Percentiles rank a stretch among this genome's conserved stretches.
phyloP scores from a whole-genome alignment of 2,329 filamentous ascomycete species.

The Capronia americana region DNA sequence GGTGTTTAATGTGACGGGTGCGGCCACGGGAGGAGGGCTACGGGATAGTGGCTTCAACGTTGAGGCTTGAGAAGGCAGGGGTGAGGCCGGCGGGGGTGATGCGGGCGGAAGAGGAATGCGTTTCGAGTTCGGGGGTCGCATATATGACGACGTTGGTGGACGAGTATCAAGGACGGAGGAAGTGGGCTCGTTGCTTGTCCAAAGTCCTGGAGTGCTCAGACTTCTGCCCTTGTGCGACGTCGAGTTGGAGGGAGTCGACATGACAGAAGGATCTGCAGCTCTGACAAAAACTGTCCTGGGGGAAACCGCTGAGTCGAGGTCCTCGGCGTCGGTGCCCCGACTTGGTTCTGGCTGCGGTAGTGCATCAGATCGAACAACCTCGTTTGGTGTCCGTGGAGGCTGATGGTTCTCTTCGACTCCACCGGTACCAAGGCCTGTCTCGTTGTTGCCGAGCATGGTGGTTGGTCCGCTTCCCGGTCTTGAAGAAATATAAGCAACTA shows the following conservation, averaged over 20 bases:
- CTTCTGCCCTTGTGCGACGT: constrained; percentile 17
- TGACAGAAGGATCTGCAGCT: constrained; percentile 18
- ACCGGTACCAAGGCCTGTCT: constrained; percentile 7
- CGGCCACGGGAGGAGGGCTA: constrained; percentile 29
- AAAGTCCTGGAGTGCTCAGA: constrained; percentile 25
- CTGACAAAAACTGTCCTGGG: constrained; percentile 33
- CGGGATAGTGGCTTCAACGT: constrained; percentile 33
- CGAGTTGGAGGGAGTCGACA: constrained; percentile 27
- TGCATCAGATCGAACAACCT: background rate
- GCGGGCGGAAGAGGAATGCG: constrained; percentile 31
- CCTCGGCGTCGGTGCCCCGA: background rate
- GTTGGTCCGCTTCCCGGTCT: constrained; percentile 23
- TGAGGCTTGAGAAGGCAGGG: constrained; percentile 39
- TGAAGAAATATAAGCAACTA: constrained; percentile 64
- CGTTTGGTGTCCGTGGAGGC: background rate
- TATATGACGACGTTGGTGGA: constrained; percentile 19
- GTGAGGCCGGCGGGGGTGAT: constrained; percentile 25
- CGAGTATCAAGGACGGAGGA: constrained; percentile 9
- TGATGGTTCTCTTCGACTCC: constrained; percentile 4
- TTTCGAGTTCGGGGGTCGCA: constrained; percentile 28
- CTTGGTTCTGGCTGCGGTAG: background rate
- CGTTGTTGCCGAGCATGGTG: constrained; percentile 7
- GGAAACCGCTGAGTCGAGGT: constrained; percentile 28
- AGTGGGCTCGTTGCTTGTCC: constrained; percentile 8
- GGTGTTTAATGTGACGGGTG: constrained; percentile 7